Evolutionary conservation across 2,329 filamentous ascomycete genomes (phyloP), one percentile per base, ranked within the genome.

Genomic region (Fusarium mexicanum): DNA sequence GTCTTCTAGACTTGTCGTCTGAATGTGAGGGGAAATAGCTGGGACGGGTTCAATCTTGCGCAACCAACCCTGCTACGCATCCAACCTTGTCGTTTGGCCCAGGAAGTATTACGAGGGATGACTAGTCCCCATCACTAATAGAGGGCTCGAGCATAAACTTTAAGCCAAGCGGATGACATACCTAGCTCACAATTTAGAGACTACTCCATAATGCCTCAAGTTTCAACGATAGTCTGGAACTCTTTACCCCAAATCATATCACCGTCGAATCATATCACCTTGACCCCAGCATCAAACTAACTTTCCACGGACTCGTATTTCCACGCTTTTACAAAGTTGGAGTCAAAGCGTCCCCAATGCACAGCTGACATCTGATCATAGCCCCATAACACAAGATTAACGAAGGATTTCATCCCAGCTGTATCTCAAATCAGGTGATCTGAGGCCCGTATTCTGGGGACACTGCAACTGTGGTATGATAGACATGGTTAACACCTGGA

Each of bases 351-450:
- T 24, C 38, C 8, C 26, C 22, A 46, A 14, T 29, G 26, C 22
- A 54, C 33, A 38, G 50, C 31, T 38, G 10, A 29, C 46, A 43
- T 31, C 31, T 31, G 26, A 71, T n/a, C 8, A 40, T n/a, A n/a
- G 46, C 71, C 51, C 68, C 64, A 61, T 62, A 62, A 54, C 60
- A 61, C 54, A 47, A 76, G 71, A 76, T 72, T 54, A 46, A 58
- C 63, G 71, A 72, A 65, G 69, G 51, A 66, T 53, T 57, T 57
- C 40, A 47, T 46, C 22, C 53, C 60, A 69, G 58, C 37, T 63
- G 37, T 26, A 74, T 67, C 61, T 69, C 26, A 62, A 38, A 58
- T 51, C 51, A 46, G 58, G 31, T 59, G 41, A 77, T 68, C 57
- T 64, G 41, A 38, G 55, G 20, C 10, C 17, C 18, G 6, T 33